Base-by-base conservation (phyloP, 2,329 filamentous ascomycete species). In the Pseudopithomyces chartarum region DNA sequence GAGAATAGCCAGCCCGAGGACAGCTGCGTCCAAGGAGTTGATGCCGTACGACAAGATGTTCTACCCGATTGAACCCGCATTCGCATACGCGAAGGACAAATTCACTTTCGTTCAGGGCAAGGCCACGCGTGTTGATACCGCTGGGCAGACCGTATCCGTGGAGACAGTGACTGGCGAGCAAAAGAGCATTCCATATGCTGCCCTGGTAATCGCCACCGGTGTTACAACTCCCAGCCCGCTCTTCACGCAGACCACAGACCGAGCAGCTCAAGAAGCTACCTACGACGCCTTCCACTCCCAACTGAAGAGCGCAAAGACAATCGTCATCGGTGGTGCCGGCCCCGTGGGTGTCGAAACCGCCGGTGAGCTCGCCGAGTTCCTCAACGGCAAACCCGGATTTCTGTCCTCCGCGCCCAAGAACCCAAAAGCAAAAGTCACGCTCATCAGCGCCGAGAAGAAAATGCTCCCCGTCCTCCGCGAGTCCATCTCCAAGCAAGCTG, bases 191-290 rank as follows among this genome's bases (percentile, higher is more conserved):
- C 65, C 75, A 5, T 87, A 83, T 66, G 78, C 82, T 52, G 79
- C 82, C 12, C 78, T 87, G 8, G 76, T 87, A 39, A 82, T 86
- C 60, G 83, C 84, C 2, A 84, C 84, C 1, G 84, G 84, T 2
- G 78, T 82, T 22, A 77, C 71, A 13, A 82, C 83, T 1, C 71
- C 77, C 0, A 78, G 79, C 8, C 76, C 81, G 0, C 68, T 80
- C 2, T 75, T 82, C 48, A 82, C 81, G 12, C 71, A 79, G 10
- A 56, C 59, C 1, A 79, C 78, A 20, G 65, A 67, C 36, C 60
- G 61, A 36, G 59, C 63, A 8, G 64, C 61, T 3, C 62, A 73
- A 32, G 61, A 73, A 44, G 59, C 65, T 5, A 63, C 75, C 0
- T 68, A 80, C 26, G 67, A 76, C 33, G 64, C 66, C 19, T 74